phyloP scores from a whole-genome alignment of 805 yeast species.

The Candida boidinii region DNA sequence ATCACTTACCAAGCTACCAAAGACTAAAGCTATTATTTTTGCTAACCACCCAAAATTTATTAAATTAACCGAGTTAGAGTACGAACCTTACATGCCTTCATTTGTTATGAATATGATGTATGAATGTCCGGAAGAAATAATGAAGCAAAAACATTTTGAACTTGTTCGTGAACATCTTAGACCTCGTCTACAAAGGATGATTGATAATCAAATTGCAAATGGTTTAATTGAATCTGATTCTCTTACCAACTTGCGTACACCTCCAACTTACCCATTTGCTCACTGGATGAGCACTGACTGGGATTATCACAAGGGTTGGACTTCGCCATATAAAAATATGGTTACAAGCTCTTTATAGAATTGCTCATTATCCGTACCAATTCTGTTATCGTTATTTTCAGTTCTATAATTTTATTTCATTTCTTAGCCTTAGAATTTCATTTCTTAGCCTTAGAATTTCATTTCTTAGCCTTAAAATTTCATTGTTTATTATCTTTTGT shows the following conservation, averaged over 20 bases:
- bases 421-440: too few relatives aligned
- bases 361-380: too few relatives aligned
- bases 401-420: too few relatives aligned
- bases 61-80: conserved; percentile 31
- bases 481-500: too few relatives aligned
- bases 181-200: conserved; percentile 30
- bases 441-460: too few relatives aligned
- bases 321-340: too few relatives aligned
- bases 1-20: conserved; percentile 36
- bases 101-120: conserved; percentile 31
- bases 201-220: conserved; percentile 29
- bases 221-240: conserved; percentile 28
- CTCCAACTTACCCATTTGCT: conserved; percentile 15
- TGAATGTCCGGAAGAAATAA: conserved; percentile 37
- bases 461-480: too few relatives aligned
- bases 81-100: conserved; percentile 40
- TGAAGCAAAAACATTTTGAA: conserved; percentile 37
- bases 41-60: conserved; percentile 26
- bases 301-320: too few relatives aligned
- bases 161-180: conserved; percentile 32
- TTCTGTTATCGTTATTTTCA: too few relatives aligned
- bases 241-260: conserved; percentile 11
- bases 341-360: too few relatives aligned
- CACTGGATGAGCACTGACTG: too few relatives aligned
- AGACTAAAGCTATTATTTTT: conserved; percentile 23